These are phyloP conservation scores for Corinectria fuckeliana DNA, from an alignment of 2,329 filamentous ascomycete species.

Conservation along the genomic window DNA sequence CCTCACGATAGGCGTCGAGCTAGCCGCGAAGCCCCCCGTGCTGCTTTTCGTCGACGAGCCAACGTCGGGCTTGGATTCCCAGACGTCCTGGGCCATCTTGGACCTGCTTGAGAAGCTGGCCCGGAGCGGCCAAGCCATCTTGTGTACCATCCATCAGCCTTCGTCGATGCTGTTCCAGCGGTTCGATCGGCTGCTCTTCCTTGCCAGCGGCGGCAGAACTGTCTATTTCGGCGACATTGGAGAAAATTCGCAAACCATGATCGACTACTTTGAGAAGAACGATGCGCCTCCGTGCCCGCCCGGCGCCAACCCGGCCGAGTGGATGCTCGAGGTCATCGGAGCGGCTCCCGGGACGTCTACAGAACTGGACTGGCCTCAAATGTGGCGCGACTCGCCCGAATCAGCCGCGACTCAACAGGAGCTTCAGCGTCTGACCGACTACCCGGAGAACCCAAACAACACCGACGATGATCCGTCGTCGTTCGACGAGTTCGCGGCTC, in stretches of 20 bases:
- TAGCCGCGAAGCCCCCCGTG: constrained; percentile 60
- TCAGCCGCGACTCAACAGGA: constrained; percentile 41
- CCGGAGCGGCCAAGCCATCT: constrained; percentile 53
- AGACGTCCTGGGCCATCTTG: constrained; percentile 66
- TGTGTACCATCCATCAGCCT: constrained; percentile 61
- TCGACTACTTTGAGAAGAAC: constrained; percentile 67
- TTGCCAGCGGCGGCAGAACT: constrained; percentile 66
- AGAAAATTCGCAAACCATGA: constrained; percentile 57
- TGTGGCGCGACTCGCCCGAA: constrained; percentile 46
- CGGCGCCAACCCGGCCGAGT: constrained; percentile 71
- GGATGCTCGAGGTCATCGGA: constrained; percentile 61
- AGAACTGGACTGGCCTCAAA: constrained; percentile 46
- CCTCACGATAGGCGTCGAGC: constrained; percentile 62
- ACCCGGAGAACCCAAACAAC: background rate
- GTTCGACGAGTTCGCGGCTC: constrained; percentile 44
- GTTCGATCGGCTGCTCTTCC: constrained; percentile 65
- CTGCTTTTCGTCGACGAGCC: constrained; percentile 66
- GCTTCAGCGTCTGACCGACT: constrained; percentile 36
- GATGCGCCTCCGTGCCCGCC: constrained; percentile 60
- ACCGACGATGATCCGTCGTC: constrained; percentile 18
- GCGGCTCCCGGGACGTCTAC: constrained; percentile 57
- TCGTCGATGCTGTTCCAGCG: constrained; percentile 55
- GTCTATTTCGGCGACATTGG: constrained; percentile 72
- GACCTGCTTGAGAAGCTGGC: constrained; percentile 65
- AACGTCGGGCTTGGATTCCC: constrained; percentile 63